Evolutionary conservation across 2,329 filamentous ascomycete species (phyloP).

Genomic region (Ascochyta clinopodiicola): DNA sequence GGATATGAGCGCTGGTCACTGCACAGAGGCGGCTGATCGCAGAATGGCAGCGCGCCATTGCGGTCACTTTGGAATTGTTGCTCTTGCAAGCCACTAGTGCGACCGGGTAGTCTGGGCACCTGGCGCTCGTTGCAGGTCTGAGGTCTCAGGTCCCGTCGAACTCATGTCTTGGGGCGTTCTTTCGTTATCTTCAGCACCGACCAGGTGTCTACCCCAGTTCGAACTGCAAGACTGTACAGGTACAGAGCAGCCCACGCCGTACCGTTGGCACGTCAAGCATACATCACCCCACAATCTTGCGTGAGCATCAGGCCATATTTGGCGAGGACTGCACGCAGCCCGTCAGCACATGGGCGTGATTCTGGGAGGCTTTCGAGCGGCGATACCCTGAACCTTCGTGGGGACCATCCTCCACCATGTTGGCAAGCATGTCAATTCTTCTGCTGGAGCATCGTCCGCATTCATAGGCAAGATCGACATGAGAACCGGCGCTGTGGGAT

Average conservation of each 20-base stretch:
- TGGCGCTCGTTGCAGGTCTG: slow-evolving; percentile 16
- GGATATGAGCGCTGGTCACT: slow-evolving; percentile 33
- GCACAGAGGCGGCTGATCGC: slow-evolving; percentile 11
- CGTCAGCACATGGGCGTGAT: neutral
- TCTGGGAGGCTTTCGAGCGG: neutral
- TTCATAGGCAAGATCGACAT: slow-evolving; percentile 9
- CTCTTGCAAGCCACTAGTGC: slow-evolving; percentile 11
- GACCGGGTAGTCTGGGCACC: slow-evolving; percentile 5
- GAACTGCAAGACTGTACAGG: slow-evolving; percentile 4
- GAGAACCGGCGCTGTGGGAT: slow-evolving; percentile 4
- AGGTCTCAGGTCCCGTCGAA: slow-evolving; percentile 10
- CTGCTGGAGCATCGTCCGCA: slow-evolving; percentile 2
- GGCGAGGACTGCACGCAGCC: neutral
- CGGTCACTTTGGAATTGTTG: slow-evolving; percentile 1
- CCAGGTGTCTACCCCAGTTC: slow-evolving; percentile 9
- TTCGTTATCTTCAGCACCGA: slow-evolving; percentile 12
- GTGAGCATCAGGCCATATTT: slow-evolving; percentile 15
- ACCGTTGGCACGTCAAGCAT: slow-evolving; percentile 1
- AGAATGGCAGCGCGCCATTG: slow-evolving; percentile 3
- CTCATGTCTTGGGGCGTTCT: slow-evolving; percentile 13
- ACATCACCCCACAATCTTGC: slow-evolving; percentile 19
- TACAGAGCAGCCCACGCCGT: neutral
- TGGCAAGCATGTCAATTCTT: slow-evolving; percentile 3
- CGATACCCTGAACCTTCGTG: neutral
- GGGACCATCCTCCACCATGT: neutral